A percentile compares a stretch with the other conserved stretches of the same genome.
These are phyloP conservation scores for Schizosaccharomyces versatilis DNA, from an alignment of 1,139 yeast species.

Conservation along the genomic window DNA sequence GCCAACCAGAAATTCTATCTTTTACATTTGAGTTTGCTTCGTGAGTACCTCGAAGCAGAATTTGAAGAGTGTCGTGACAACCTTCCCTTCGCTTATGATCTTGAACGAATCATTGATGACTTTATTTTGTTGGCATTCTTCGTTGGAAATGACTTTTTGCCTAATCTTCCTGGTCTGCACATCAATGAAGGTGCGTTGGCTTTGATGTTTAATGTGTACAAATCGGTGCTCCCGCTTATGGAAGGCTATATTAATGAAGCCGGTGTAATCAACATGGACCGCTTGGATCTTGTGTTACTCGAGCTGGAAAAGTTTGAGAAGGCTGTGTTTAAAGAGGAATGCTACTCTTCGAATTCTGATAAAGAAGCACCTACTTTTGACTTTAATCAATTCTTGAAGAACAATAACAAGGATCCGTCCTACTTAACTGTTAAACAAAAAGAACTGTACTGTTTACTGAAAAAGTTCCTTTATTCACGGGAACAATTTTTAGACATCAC, in stretches of 20 bases:
- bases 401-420: slow-evolving; percentile 29
- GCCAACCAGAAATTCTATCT: slow-evolving; percentile 63
- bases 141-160: slow-evolving; percentile 94
- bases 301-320: slow-evolving; percentile 61
- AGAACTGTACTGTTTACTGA: slow-evolving; percentile 28
- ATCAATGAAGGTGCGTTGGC: slow-evolving; percentile 94
- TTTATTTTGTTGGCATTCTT: slow-evolving; percentile 80
- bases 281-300: slow-evolving; percentile 57
- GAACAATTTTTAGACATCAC: not conserved
- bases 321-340: slow-evolving; percentile 32
- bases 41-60: slow-evolving; percentile 81
- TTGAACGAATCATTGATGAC: slow-evolving; percentile 80
- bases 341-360: slow-evolving; percentile 72
- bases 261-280: slow-evolving; percentile 55
- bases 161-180: slow-evolving; percentile 86
- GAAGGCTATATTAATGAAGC: slow-evolving; percentile 73
- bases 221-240: slow-evolving; percentile 45
- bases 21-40: slow-evolving; percentile 61
- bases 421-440: slow-evolving; percentile 53
- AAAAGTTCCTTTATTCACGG: slow-evolving; percentile 1
- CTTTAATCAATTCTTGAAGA: slow-evolving; percentile 4
- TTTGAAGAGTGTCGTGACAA: slow-evolving; percentile 47
- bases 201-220: slow-evolving; percentile 64
- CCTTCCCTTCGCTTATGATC: slow-evolving; percentile 44
- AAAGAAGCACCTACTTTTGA: slow-evolving; percentile 46